Conservation (phyloP, 805 yeast species). For the Saccharomycopsis fermentans region DNA sequence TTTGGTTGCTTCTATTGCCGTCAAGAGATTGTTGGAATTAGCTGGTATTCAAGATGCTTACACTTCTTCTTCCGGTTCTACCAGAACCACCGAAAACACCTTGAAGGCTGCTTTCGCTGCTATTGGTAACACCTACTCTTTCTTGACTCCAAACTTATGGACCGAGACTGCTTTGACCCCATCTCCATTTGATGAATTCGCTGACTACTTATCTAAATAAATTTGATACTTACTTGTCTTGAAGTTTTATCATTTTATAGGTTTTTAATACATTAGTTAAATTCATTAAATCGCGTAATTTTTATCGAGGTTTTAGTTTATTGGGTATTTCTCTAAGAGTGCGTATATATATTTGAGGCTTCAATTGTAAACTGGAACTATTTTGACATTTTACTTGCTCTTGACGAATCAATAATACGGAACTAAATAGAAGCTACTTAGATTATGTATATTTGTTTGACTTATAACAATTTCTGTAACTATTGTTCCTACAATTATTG, state of each 20-base stretch:
- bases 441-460: too few relatives aligned
- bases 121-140: slow-evolving; percentile 99
- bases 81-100: slow-evolving; percentile 99
- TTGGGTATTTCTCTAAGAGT: too few relatives aligned
- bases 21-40: slow-evolving; percentile 95
- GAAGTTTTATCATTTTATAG: background rate
- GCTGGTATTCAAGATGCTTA: slow-evolving; percentile 99
- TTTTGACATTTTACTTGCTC: too few relatives aligned
- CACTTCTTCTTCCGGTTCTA: slow-evolving; percentile 97
- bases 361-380: too few relatives aligned
- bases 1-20: slow-evolving; percentile 99
- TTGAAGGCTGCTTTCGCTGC: slow-evolving; percentile 99
- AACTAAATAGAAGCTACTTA: too few relatives aligned
- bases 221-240: background rate
- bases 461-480: too few relatives aligned
- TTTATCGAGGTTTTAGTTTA: too few relatives aligned
- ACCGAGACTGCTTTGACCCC: slow-evolving; percentile 69
- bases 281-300: background rate
- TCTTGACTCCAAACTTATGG: slow-evolving; percentile 99
- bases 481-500: too few relatives aligned
- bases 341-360: too few relatives aligned
- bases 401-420: too few relatives aligned
- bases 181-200: slow-evolving; percentile 92
- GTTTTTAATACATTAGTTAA: background rate
- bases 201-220: slow-evolving; percentile 33